phyloP scores from a whole-genome alignment of 2,329 filamentous ascomycete genomes.

The Lasiodiplodia gonubiensis region DNA sequence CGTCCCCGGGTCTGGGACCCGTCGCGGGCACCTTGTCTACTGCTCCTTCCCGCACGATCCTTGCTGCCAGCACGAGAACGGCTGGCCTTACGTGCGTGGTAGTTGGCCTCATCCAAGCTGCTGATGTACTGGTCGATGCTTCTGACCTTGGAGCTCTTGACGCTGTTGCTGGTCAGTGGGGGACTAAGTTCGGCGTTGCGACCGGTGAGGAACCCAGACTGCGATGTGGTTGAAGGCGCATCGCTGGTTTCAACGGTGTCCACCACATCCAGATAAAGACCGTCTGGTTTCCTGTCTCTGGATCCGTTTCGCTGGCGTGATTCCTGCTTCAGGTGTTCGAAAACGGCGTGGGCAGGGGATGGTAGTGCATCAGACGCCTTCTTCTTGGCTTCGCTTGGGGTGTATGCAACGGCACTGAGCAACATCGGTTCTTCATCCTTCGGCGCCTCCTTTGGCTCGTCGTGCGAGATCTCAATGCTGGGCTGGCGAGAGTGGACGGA shows the following conservation, averaged over 20 bases:
- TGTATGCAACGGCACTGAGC: constrained; percentile 46
- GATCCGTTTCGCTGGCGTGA: constrained; percentile 71
- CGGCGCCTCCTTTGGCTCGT: constrained; percentile 49
- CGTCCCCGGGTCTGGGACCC: constrained; percentile 73
- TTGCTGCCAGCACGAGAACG: constrained; percentile 53
- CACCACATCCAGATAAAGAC: constrained; percentile 60
- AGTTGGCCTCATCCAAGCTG: constrained; percentile 78
- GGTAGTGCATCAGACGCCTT: constrained; percentile 63
- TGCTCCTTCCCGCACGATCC: constrained; percentile 22
- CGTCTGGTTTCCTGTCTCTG: constrained; percentile 77
- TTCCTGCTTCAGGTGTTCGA: constrained; percentile 66
- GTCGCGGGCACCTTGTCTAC: constrained; percentile 27
- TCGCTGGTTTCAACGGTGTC: constrained; percentile 46
- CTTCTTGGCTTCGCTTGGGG: constrained; percentile 36
- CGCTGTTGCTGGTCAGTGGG: constrained; percentile 53
- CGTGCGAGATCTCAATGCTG: constrained; percentile 16
- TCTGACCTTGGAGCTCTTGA: constrained; percentile 63
- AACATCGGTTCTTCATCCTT: constrained; percentile 56
- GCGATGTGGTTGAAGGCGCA: constrained; percentile 39
- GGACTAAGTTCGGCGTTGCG: constrained; percentile 60
- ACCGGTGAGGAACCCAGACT: constrained; percentile 18
- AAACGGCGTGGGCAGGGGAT: constrained; percentile 70
- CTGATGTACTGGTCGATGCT: constrained; percentile 85
- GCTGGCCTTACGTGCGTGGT: constrained; percentile 53
- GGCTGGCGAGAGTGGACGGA: constrained; percentile 11